A percentile compares a stretch with the other conserved stretches of the same genome.
These are phyloP conservation scores for Cercospora sp. DNA, from an alignment of 2,329 filamentous ascomycete species.

Conservation along the genomic window DNA sequence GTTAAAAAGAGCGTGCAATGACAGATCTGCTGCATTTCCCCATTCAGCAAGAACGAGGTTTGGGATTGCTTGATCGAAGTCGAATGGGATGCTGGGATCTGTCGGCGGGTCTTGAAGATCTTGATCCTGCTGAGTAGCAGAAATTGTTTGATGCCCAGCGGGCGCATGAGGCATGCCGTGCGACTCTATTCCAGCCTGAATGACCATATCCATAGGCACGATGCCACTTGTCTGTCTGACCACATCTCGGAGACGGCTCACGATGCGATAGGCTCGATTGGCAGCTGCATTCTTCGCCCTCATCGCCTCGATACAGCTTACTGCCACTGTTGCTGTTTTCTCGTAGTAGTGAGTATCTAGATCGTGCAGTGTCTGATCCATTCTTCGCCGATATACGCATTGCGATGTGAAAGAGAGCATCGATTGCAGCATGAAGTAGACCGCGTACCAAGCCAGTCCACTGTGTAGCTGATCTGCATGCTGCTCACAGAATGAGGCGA, in stretches of 20 bases:
- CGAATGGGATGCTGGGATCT: not conserved
- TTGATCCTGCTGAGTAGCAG: not conserved
- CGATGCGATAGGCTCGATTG: conserved; percentile 15
- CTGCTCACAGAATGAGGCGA: conserved; percentile 22
- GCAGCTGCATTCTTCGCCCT: conserved; percentile 15
- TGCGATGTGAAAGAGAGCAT: conserved; percentile 17
- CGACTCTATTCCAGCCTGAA: not conserved
- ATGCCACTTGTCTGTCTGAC: conserved; percentile 12
- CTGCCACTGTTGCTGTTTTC: conserved; percentile 8
- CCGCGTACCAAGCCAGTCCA: conserved; percentile 27
- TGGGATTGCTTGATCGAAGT: not conserved
- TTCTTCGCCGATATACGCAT: conserved; percentile 13
- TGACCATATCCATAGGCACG: conserved; percentile 1
- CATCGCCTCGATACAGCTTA: conserved; percentile 11
- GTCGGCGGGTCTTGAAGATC: not conserved
- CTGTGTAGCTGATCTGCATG: conserved; percentile 18
- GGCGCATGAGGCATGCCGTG: not conserved
- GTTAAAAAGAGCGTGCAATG: conserved; percentile 5
- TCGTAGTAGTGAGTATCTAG: conserved; percentile 11
- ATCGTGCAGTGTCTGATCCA: not conserved
- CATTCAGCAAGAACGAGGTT: not conserved
- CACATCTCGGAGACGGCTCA: conserved; percentile 14
- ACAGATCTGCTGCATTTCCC: conserved; percentile 15
- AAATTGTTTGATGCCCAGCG: not conserved
- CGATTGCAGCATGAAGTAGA: conserved; percentile 28